phyloP scores from a whole-genome alignment of 768 basidiomycete species.

The Boletus coccyginus region DNA sequence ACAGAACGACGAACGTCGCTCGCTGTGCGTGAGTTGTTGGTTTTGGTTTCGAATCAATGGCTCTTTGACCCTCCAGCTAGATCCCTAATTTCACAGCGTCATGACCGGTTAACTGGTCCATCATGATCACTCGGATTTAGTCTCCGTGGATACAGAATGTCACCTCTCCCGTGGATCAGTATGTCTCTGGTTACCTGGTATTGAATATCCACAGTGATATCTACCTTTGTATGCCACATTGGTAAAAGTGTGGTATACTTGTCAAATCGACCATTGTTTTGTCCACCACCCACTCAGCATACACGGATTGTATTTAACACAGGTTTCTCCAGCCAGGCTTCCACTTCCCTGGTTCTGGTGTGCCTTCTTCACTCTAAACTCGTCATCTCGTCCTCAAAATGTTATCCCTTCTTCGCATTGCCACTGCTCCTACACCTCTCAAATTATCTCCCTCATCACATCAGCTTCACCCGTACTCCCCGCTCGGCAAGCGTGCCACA shows the following conservation, averaged over 20 bases:
- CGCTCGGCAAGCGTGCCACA: constrained; percentile 3
- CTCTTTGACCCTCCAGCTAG: not conserved
- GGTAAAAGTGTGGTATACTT: not conserved
- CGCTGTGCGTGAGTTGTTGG: not conserved
- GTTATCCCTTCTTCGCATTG: constrained; percentile 10
- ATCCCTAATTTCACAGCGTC: too few relatives aligned
- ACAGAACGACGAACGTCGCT: not conserved
- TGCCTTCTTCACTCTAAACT: not conserved
- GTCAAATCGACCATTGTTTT: constrained; percentile 13
- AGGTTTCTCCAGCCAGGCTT: not conserved
- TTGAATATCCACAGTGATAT: constrained; percentile 1
- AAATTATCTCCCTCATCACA: constrained; percentile 2
- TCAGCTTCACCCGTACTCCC: not conserved
- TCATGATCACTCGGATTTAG: too few relatives aligned
- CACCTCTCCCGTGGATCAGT: not conserved
- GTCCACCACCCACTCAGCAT: constrained; percentile 7
- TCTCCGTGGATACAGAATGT: too few relatives aligned
- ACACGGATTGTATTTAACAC: constrained; percentile 17
- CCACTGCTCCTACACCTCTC: constrained; percentile 3
- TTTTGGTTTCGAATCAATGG: not conserved
- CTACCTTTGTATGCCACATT: constrained; percentile 8
- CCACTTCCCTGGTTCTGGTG: not conserved
- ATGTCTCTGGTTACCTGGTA: not conserved
- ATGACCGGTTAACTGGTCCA: too few relatives aligned
- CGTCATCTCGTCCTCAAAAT: not conserved